Evolutionary conservation across 495 filamentous ascomycete species (phyloP).

Genomic region (Mycothermus thermophilus): DNA sequence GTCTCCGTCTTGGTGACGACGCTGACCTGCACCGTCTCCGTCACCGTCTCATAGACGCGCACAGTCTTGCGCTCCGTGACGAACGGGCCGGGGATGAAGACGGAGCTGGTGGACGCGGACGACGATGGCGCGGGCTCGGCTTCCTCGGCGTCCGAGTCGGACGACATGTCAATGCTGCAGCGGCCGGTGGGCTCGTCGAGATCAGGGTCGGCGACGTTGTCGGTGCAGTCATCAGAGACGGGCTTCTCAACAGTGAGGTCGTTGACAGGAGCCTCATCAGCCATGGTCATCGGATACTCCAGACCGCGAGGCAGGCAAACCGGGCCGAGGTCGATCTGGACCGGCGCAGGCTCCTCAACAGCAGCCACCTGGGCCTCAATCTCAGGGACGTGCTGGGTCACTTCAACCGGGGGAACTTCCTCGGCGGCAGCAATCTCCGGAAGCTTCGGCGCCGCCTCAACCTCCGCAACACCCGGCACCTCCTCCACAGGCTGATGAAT

Average conservation of each 20-base stretch:
- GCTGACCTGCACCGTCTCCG: constrained; percentile 13
- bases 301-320: not conserved
- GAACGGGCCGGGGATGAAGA: constrained; percentile 5
- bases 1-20: constrained; percentile 13
- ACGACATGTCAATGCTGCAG: no score
- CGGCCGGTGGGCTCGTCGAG: no score
- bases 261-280: constrained; percentile 1
- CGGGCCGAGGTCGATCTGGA: no score
- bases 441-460: not conserved
- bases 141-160: constrained; percentile 1
- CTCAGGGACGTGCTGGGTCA: not conserved
- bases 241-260: not conserved
- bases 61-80: constrained; percentile 22
- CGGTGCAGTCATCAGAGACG: not conserved
- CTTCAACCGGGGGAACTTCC: not conserved
- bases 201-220: not conserved
- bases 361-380: not conserved
- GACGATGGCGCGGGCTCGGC: not conserved
- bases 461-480: not conserved
- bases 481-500: not conserved
- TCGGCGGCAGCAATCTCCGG: not conserved
- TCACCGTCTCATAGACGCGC: constrained; percentile 21
- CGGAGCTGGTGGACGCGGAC: not conserved
- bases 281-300: constrained; percentile 1
- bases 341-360: not conserved